Base-by-base conservation (phyloP, 2,329 filamentous ascomycete species). In the Monosporascus sp. region DNA sequence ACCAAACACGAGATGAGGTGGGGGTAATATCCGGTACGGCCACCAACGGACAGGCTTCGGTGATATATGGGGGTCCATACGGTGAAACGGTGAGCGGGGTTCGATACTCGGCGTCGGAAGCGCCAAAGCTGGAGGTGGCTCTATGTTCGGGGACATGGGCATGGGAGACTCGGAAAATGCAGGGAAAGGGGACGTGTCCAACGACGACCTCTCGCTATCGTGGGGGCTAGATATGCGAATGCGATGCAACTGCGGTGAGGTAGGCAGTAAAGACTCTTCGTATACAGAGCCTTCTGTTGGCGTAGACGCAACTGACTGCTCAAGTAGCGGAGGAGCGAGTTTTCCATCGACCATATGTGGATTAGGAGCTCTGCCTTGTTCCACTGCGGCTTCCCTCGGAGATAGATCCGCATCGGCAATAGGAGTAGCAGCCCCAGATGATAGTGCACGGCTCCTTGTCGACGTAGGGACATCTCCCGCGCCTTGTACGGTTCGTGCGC, bases 1-100 rank as follows among this genome's bases (percentile, higher is more conserved):
- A 17, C 83, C 79, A 17, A 85, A 69, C 16, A 97, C 75, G 7
- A 87, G 73, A 53, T 88, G 79, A 2, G 91, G 90, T 11, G 88
- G 74, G 3, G 91, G 89, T 5, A 96, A 72, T 20, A 89, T 60
- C 5, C 73, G 75, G 66, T 91, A 89, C 2, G 91, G 91, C 91
- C 92, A 97, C 87, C 91, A 95, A 46, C 70, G 78, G 43, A 89
- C 75, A 6, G 72, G 80, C 61, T 70, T 78, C 50, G 64, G 74
- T 52, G 58, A 75, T n/a, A 60, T 57, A 22, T 66, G 59, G 26
- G 67, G 67, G 19, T 77, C 70, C 44, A 80, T 66, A 38, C 70
- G 70, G 22, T 74, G 72, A 58, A 80, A 78, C 27, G 58, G 53
- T 14, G 53, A 75, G 40, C 72, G 73, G 22, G 74, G 70, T 54